Base-by-base conservation (phyloP, 306 rosid genomes). In the Lagenaria siceraria region DNA sequence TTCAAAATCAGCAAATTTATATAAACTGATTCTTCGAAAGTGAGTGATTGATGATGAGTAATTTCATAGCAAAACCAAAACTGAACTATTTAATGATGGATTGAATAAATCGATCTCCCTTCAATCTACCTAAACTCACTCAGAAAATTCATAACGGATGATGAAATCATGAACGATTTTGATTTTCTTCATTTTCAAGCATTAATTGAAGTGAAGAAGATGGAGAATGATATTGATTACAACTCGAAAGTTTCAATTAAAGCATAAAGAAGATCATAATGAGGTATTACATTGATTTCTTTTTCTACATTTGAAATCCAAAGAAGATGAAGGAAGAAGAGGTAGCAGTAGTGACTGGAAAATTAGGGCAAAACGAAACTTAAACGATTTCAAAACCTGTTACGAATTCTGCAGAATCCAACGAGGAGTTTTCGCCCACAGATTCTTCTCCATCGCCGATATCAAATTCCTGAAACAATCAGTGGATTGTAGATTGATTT, bases 371-470 rank as follows among this genome's bases (percentile, higher is more conserved):
- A 19, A 64, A 69, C 40, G 14, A 74, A 12, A 51, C 22, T 24
- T 33, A 8, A 21, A 1, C 15, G 36, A 14, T 76, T 46, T 82
- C 54, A 79, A 54, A 78, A 53, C 83, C 62, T 43, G 63, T 61
- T 68, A 76, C 59, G 29, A 81, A 80, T 77, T 79, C 88, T 36
- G 87, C 77, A 27, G 91, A 83, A 83, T 92, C 88, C 56, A 25
- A 78, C 49, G 81, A 78, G 59, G 83, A 76, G 29, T 80, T 84
- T 80, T 88, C 90, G 14, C 75, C 88, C 8, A 78, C 84, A 5
- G 86, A 85, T 86, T 91, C 88, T 70, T 77, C 82, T 79, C 80
- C 78, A 4, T 84, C 89, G 73, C 86, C 87, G 3, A 27, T 63
- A 27, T 78, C 85, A 73, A 63, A 70, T 81, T 82, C 81, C 91